Conservation (phyloP, 1,139 yeast species). For the Yamadazyma songkhlaensis region DNA sequence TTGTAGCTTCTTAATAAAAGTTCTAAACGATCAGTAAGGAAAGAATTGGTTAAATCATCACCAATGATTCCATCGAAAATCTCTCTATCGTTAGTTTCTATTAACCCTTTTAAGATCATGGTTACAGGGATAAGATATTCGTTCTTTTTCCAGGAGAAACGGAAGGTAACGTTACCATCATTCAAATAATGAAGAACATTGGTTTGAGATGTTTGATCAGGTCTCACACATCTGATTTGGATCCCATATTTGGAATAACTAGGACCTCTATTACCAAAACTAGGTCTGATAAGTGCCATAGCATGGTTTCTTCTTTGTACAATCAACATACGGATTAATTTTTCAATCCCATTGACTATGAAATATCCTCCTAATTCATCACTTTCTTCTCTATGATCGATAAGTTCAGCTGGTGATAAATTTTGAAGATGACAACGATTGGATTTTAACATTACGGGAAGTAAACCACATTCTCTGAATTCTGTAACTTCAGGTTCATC, state of each 20-base stretch:
- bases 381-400: slow-evolving; percentile 78
- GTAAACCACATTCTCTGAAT: slow-evolving; percentile 85
- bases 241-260: slow-evolving; percentile 87
- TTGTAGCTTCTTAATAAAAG: slow-evolving; percentile 77
- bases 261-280: slow-evolving; percentile 92
- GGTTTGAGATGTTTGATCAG: slow-evolving; percentile 96
- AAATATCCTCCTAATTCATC: slow-evolving; percentile 98
- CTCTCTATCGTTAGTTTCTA: slow-evolving; percentile 90
- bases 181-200: slow-evolving; percentile 91
- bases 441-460: slow-evolving; percentile 87
- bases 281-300: slow-evolving; percentile 95
- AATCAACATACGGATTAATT: slow-evolving; percentile 92
- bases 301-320: slow-evolving; percentile 98
- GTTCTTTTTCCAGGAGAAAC: slow-evolving; percentile 96
- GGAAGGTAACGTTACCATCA: slow-evolving; percentile 94
- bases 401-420: slow-evolving; percentile 78
- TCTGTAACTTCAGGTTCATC: slow-evolving; percentile 81
- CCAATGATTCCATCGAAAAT: slow-evolving; percentile 96
- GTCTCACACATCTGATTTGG: slow-evolving; percentile 90
- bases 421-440: slow-evolving; percentile 90
- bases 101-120: slow-evolving; percentile 87
- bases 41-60: slow-evolving; percentile 79
- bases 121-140: slow-evolving; percentile 92
- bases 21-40: slow-evolving; percentile 97
- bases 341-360: slow-evolving; percentile 94